Evolutionary conservation across 2,329 filamentous ascomycete species (phyloP), one percentile per base, ranked within the genome.

Genomic region (Aspergillus transmontanensis): DNA sequence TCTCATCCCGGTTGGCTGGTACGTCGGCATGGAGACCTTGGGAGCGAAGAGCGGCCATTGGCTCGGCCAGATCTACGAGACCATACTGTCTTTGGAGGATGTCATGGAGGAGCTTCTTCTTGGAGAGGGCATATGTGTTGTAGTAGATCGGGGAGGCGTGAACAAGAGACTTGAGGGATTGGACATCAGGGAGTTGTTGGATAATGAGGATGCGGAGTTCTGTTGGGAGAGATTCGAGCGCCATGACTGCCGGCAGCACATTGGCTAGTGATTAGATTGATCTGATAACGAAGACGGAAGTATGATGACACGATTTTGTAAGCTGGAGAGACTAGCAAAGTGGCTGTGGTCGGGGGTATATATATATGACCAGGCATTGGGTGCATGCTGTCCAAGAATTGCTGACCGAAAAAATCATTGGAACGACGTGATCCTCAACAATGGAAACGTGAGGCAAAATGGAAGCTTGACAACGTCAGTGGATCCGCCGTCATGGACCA

Each of bases 191-290:
- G n/a, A 67, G 41, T 12, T 56, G 46, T 45, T 64, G 28, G 32
- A 68, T 62, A 1, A 68, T 57, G 12, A 57, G 62, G 48, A 68
- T 61, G 26, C 62, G 62, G 2, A 68, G 60, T 55, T 68, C 66
- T 21, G 66, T 55, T 1, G 66, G 64, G 16, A 68, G 58, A 12
- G 50, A 46, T 61, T 68, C 66, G 16, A 68, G 43, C 30, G 62
- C 55, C 64, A 65, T 65, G 55, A 30, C 43, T 56, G 51, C 51
- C 32, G 51, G 32, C 51, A 39, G 32, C 51, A 36, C 51, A 54
- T 54, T 34, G 51, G 30, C 51, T 7, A 11, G 9, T 54, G 51
- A 54, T 54, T 34, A 54, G 51, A 51, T 51, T 2, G 48, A 51
- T 51, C 48, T 51, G 48, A 51, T 32, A 51, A 32, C 11, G 19